Percentiles rank a stretch among this genome's conserved stretches.
phyloP scores from a whole-genome alignment of 2,329 filamentous ascomycete species.

The Thermothelomyces thermophilus region DNA sequence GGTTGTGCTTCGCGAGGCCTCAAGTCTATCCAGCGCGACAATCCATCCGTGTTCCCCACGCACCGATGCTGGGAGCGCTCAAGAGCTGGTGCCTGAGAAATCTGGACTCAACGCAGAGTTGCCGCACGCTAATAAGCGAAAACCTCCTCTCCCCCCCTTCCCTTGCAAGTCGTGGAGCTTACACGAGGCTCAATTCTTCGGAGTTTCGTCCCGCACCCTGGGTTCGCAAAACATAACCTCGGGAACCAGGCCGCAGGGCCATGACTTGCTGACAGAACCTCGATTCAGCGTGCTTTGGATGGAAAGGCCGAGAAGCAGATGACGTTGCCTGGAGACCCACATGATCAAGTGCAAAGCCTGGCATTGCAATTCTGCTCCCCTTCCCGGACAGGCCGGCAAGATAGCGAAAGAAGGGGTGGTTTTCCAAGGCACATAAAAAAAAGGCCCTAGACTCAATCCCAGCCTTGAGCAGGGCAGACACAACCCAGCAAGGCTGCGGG shows the following conservation, averaged over 20 bases:
- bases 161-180: no score
- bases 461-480: not conserved
- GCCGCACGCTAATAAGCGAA: no score
- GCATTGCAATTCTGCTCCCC: not conserved
- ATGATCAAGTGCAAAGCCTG: constrained; percentile 13
- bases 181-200: no score
- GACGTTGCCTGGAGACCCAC: constrained; percentile 18
- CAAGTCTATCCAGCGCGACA: no score
- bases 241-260: constrained; percentile 7
- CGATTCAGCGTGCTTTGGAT: not conserved
- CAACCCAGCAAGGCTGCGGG: not conserved
- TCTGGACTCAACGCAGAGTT: no score
- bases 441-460: no score
- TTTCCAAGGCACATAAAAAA: not conserved
- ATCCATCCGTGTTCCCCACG: no score
- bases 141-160: no score
- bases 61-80: no score
- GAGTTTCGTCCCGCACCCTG: no score
- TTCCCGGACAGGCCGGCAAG: not conserved
- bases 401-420: not conserved
- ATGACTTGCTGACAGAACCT: constrained; percentile 4
- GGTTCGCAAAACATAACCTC: not conserved
- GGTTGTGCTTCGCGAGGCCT: no score
- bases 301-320: constrained; percentile 19
- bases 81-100: no score